Percentiles rank a stretch among this genome's conserved stretches.
These are phyloP conservation scores for Draba incana DNA, from an alignment of 345 rosid species.

Conservation along the genomic window DNA sequence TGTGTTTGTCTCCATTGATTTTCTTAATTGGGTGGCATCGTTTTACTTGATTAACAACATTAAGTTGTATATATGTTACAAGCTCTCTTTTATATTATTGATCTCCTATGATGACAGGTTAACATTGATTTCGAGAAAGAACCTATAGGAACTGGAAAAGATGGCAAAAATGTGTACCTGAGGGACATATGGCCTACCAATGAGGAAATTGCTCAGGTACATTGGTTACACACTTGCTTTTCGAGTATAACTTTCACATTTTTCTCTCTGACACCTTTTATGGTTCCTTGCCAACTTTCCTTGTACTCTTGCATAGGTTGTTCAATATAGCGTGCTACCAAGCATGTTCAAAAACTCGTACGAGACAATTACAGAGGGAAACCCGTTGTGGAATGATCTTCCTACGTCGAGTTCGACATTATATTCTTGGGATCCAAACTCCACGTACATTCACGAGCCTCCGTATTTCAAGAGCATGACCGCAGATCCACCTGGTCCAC, in stretches of 20 bases:
- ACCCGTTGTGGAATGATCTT: slow-evolving; percentile 79
- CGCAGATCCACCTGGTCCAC: slow-evolving; percentile 69
- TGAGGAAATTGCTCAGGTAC: slow-evolving; percentile 77
- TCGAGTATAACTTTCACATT: neutral
- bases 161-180: slow-evolving; percentile 65
- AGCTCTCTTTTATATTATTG: neutral
- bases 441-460: slow-evolving; percentile 87
- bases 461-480: slow-evolving; percentile 83
- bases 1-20: slow-evolving; percentile 12
- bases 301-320: slow-evolving; percentile 49
- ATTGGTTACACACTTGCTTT: neutral
- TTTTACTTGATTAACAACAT: neutral
- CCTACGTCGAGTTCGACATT: slow-evolving; percentile 53
- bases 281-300: slow-evolving; percentile 13
- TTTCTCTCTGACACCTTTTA: neutral
- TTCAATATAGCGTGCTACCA: slow-evolving; percentile 72
- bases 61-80: neutral
- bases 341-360: slow-evolving; percentile 81
- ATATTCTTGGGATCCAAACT: slow-evolving; percentile 76
- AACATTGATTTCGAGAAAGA: slow-evolving; percentile 88
- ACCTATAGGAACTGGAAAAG: slow-evolving; percentile 68
- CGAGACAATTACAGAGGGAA: slow-evolving; percentile 73
- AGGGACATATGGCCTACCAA: slow-evolving; percentile 82
- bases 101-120: slow-evolving; percentile 48
- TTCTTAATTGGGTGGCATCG: neutral